A percentile compares a stretch with the other conserved stretches of the same genome.
These are phyloP conservation scores for Saccharomyces uvarum DNA, from an alignment of 1,139 yeast genomes.

Conservation along the genomic window DNA sequence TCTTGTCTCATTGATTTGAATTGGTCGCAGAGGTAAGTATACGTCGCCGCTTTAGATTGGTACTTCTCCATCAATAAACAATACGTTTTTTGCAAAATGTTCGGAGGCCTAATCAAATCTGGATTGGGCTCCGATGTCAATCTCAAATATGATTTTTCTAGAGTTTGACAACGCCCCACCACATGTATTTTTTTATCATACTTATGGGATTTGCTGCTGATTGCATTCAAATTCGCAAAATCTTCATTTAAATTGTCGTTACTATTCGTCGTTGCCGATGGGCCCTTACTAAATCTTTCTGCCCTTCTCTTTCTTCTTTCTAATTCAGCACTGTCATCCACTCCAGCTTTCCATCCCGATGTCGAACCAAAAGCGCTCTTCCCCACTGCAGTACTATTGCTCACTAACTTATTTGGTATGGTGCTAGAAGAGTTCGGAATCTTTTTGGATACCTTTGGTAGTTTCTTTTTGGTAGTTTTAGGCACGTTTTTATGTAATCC, in stretches of 20 bases:
- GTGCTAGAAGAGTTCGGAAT: neutral
- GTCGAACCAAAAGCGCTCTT: neutral
- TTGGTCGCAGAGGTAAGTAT: constrained; percentile 79
- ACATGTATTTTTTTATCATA: constrained; percentile 36
- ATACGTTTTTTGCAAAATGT: constrained; percentile 52
- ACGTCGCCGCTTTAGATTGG: constrained; percentile 44
- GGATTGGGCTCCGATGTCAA: constrained; percentile 92
- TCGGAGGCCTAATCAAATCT: constrained; percentile 65
- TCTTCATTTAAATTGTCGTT: constrained; percentile 16
- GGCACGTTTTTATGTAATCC: neutral
- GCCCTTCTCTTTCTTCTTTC: constrained; percentile 27
- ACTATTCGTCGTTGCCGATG: constrained; percentile 6
- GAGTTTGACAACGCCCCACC: constrained; percentile 54
- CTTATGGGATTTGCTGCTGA: constrained; percentile 27
- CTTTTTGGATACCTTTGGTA: neutral
- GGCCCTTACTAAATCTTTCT: constrained; percentile 20
- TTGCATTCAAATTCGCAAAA: constrained; percentile 28
- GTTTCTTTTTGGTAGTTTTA: neutral
- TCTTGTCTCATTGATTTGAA: constrained; percentile 89
- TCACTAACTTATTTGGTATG: neutral
- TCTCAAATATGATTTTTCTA: constrained; percentile 76
- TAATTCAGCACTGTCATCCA: constrained; percentile 9
- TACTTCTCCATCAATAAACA: constrained; percentile 50
- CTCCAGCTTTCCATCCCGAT: neutral
- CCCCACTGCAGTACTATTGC: neutral